Base-by-base conservation (phyloP, 2,329 filamentous ascomycete genomes). In the Xylaria hypoxylon region DNA sequence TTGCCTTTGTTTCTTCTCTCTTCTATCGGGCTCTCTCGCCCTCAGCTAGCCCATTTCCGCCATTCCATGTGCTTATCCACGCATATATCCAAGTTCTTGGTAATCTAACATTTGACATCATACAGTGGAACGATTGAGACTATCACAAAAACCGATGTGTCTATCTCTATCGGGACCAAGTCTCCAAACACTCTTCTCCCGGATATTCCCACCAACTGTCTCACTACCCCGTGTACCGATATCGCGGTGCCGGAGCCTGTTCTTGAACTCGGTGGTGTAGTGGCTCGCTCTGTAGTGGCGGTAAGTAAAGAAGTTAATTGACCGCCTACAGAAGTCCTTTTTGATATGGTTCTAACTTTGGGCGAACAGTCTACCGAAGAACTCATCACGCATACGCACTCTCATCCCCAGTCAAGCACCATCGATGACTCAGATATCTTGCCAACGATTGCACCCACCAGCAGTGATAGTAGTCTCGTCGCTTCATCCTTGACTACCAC, bases 111-210 rank as follows among this genome's bases (percentile, higher is more conserved):
- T 5, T 15, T 33, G 6, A n/a, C 26, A 6, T 10, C 2, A 59
- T n/a, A 11, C n/a, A 68, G 67, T 11, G 67, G 67, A 31, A 59
- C 42, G 2, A 19, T 19, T 15, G 28, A 64, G 17, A 62, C 48
- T 11, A 42, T 64, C 53, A 67, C 64, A 5, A 42, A 44, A 24
- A 69, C 57, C 13, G 55, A 19, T 31, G 45, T 53, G 5, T 64
- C 51, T 19, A 64, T 67, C 51, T 67, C 56, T 4, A 62, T 67
- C 3, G 67, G 67, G 7, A 68, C 63, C 22, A 1, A 58, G 3
- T 33, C 50, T 22, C 63, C 66, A 13, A 45, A 19, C 19, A 38
- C 10, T 28, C 24, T 31, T n/a, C 19, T 26, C 7, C 40, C 31
- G 33, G n/a, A 17, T 28, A 19, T 11, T n/a, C 19, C 24, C 5